Conservation (phyloP, 1,139 yeast genomes). For the Kodamaea sp. region DNA sequence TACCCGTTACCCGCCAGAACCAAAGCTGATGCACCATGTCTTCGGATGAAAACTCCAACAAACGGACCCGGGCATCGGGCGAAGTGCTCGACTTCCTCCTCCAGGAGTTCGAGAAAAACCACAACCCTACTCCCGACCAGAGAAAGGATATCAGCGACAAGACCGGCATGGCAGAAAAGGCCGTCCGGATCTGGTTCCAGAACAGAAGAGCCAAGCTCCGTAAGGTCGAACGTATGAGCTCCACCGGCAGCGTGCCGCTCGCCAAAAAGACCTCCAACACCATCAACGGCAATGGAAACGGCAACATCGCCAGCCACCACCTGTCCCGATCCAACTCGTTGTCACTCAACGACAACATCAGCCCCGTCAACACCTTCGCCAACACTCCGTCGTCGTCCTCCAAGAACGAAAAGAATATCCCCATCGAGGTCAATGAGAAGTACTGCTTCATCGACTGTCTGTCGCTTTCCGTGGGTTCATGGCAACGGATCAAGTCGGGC, state of each 20-base stretch:
- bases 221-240: constrained; percentile 45
- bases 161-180: constrained; percentile 87
- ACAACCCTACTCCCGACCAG: constrained; percentile 67
- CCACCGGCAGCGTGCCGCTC: constrained; percentile 8
- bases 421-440: constrained; percentile 61
- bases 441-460: constrained; percentile 68
- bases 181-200: constrained; percentile 95
- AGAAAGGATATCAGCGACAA: constrained; percentile 71
- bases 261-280: constrained; percentile 3
- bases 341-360: constrained; percentile 10
- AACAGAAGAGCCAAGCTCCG: constrained; percentile 83
- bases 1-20: too few species aligned
- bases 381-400: neutral
- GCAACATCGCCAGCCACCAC: constrained; percentile 10
- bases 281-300: neutral
- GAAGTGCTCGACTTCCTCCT: constrained; percentile 72
- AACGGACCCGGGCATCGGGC: constrained; percentile 73
- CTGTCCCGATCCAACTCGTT: constrained; percentile 26
- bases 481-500: constrained; percentile 78
- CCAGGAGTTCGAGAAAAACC: constrained; percentile 69
- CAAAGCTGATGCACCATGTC: too few species aligned
- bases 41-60: constrained; percentile 32
- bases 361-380: constrained; percentile 2
- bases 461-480: constrained; percentile 70
- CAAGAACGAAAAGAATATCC: constrained; percentile 24